These are phyloP conservation scores for Claviceps lovelessii DNA, from an alignment of 2,329 filamentous ascomycete species.

Conservation along the genomic window DNA sequence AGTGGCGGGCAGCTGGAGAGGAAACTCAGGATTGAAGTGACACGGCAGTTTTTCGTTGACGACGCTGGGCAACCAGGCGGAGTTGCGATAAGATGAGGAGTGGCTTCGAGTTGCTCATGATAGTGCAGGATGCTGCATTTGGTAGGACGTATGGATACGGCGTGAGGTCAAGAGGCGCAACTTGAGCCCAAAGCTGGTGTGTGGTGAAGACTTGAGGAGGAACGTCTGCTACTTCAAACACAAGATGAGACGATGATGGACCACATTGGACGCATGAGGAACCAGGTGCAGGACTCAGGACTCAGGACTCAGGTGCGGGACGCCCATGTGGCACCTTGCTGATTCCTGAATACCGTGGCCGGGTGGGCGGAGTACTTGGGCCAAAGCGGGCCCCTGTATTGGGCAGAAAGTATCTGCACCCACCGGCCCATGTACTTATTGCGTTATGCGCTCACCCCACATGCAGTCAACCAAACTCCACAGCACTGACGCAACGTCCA, in stretches of 20 bases:
- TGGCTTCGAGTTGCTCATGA: background rate
- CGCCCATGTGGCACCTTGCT: background rate
- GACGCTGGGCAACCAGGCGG: background rate
- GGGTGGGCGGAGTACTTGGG: background rate
- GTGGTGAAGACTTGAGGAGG: background rate
- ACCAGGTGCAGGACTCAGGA: too few relatives aligned
- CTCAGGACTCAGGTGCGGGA: background rate
- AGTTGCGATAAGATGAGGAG: background rate
- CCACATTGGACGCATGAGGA: too few relatives aligned
- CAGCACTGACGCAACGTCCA: conserved; percentile 3
- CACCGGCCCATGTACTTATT: background rate
- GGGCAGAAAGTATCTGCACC: background rate
- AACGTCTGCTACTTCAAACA: background rate
- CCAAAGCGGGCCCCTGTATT: background rate
- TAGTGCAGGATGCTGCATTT: background rate
- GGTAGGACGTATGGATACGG: background rate
- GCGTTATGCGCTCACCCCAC: background rate
- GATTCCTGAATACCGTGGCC: background rate
- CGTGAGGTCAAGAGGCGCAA: background rate
- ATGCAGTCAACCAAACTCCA: background rate
- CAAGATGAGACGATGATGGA: background rate
- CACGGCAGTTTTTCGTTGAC: background rate
- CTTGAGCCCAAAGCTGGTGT: background rate
- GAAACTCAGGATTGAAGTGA: background rate
- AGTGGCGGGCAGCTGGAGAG: background rate